phyloP scores from a whole-genome alignment of 1,284 basidiomycete genomes.

The Rhodotorula sp. region DNA sequence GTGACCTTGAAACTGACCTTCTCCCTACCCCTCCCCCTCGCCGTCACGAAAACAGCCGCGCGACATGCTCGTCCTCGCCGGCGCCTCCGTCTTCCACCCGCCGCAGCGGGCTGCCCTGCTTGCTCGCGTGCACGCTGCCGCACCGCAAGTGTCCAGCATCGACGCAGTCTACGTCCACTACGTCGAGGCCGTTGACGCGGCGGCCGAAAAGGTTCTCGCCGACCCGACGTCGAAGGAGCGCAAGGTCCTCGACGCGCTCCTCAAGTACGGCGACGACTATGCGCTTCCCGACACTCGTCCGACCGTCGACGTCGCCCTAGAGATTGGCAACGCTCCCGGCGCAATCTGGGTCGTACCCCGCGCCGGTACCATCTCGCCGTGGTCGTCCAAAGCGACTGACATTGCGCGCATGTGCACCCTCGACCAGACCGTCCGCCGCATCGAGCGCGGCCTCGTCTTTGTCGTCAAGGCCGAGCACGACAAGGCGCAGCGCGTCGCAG shows the following conservation, averaged over 20 bases:
- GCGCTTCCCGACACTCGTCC: conserved; percentile 56
- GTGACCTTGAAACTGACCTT: neutral
- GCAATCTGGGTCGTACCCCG: conserved; percentile 70
- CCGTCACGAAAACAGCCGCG: neutral
- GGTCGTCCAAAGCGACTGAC: conserved; percentile 97
- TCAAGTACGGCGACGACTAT: conserved; percentile 80
- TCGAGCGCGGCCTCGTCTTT: conserved; percentile 81
- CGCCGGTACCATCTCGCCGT: conserved; percentile 75
- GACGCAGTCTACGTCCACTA: conserved; percentile 87
- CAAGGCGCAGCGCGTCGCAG: conserved; percentile 45
- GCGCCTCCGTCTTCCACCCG: conserved; percentile 49
- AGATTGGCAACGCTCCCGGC: conserved; percentile 15
- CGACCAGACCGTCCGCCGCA: conserved; percentile 64
- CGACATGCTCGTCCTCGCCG: conserved; percentile 48
- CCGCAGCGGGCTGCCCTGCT: conserved; percentile 70
- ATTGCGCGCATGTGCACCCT: conserved; percentile 86
- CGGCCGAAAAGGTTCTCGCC: conserved; percentile 57
- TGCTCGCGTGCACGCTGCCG: conserved; percentile 59
- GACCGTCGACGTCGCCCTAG: conserved; percentile 48
- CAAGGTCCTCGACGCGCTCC: conserved; percentile 66
- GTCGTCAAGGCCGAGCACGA: conserved; percentile 58
- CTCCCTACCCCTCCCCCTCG: neutral
- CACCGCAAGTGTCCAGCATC: conserved; percentile 62
- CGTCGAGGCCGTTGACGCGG: conserved; percentile 61
- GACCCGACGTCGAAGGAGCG: conserved; percentile 55